Evolutionary conservation across 331 rosid species (phyloP).

Genomic region (Spiraea crenata): DNA sequence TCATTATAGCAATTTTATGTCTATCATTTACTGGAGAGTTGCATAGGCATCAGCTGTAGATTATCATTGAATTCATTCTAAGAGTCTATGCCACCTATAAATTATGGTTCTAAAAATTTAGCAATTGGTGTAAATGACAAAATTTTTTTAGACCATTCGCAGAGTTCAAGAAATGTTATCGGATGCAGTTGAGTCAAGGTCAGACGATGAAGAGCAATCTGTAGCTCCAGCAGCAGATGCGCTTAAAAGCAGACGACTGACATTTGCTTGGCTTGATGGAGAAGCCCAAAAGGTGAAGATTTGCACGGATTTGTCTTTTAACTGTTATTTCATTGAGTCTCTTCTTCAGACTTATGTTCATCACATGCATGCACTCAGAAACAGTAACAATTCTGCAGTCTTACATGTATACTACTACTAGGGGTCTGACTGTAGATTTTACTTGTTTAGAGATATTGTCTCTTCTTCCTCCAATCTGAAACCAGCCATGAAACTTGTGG

Average conservation of each 20-base stretch:
- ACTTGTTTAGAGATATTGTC: conserved; percentile 58
- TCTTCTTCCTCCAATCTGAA: conserved; percentile 69
- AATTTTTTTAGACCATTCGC: conserved; percentile 65
- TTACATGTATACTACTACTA: background rate
- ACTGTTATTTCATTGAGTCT: background rate
- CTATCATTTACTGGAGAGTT: background rate
- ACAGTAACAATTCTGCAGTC: background rate
- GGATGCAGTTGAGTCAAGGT: conserved; percentile 36
- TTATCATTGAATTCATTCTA: background rate
- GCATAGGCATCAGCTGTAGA: background rate
- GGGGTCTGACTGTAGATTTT: background rate
- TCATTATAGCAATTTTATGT: background rate
- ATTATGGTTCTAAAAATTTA: conserved; percentile 14
- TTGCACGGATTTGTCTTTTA: conserved; percentile 18
- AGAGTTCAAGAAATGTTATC: conserved; percentile 71
- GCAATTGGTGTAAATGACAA: conserved; percentile 37
- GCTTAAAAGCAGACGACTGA: conserved; percentile 53
- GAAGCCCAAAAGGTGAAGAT: conserved; percentile 71
- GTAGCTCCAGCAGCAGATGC: conserved; percentile 58
- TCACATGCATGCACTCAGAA: background rate
- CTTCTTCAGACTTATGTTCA: background rate
- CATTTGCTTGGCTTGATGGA: conserved; percentile 96
- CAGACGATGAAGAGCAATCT: conserved; percentile 45
- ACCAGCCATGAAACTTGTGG: conserved; percentile 81
- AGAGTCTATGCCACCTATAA: background rate